phyloP scores from a whole-genome alignment of 2,329 filamentous ascomycete genomes.

The Leptographium galeiforme region DNA sequence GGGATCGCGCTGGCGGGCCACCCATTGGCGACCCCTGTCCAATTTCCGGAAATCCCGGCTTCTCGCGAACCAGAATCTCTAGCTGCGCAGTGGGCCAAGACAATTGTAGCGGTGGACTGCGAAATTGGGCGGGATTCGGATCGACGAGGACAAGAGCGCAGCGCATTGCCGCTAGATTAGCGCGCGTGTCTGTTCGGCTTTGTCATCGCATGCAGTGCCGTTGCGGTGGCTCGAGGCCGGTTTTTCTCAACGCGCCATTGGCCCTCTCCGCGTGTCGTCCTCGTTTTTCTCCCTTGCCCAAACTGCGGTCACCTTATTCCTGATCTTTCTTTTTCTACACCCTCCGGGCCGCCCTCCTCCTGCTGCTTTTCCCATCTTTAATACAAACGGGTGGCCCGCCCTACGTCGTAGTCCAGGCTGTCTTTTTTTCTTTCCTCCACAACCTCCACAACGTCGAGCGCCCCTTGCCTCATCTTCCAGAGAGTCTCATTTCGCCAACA shows the following conservation, averaged over 20 bases:
- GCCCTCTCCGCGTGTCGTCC: no score
- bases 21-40: neutral
- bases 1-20: neutral
- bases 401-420: no score
- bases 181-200: neutral
- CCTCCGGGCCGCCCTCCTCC: neutral
- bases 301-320: neutral
- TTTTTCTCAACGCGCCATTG: neutral
- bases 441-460: neutral
- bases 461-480: neutral
- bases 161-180: neutral
- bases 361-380: neutral
- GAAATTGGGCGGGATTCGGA: slow-evolving; percentile 4
- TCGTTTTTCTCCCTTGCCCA: neutral
- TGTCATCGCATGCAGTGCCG: neutral
- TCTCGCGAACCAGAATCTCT: neutral
- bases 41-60: slow-evolving; percentile 5
- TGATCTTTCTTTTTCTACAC: neutral
- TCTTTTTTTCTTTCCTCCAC: neutral
- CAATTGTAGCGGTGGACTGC: neutral
- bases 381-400: no score
- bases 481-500: neutral
- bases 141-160: neutral
- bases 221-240: neutral
- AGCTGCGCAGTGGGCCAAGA: neutral